Evolutionary conservation across 129 eudicot genomes (phyloP).

Genomic region (Flaveria ramosissima): DNA sequence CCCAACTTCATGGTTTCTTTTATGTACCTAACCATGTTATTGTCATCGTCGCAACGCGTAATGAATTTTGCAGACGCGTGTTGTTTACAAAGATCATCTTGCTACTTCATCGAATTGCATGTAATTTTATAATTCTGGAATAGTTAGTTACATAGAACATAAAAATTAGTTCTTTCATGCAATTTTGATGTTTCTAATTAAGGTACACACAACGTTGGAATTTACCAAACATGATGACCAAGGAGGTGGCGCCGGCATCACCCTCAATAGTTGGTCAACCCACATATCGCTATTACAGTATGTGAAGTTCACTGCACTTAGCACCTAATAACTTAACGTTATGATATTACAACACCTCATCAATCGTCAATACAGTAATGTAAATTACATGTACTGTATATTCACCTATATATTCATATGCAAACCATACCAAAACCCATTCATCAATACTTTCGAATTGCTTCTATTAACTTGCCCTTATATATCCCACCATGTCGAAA

Average conservation of each 20-base stretch:
- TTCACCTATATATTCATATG: constrained; percentile 20
- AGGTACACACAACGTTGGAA: constrained; percentile 37
- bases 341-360: neutral
- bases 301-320: neutral
- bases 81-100: too few relatives aligned
- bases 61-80: too few relatives aligned
- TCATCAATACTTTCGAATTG: constrained; percentile 4
- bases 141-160: too few relatives aligned
- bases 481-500: constrained; percentile 25
- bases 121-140: too few relatives aligned
- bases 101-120: neutral
- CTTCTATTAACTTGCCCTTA: too few relatives aligned
- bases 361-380: neutral
- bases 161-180: neutral
- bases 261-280: constrained; percentile 25
- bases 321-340: neutral
- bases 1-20: too few relatives aligned
- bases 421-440: constrained; percentile 15
- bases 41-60: too few relatives aligned
- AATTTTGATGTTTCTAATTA: constrained; percentile 5
- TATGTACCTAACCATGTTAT: too few relatives aligned
- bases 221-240: constrained; percentile 32
- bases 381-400: neutral
- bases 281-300: neutral
- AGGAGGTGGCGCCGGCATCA: constrained; percentile 28